phyloP scores from a whole-genome alignment of 2,329 filamentous ascomycete genomes.

The Coleophoma eucalyptorum region DNA sequence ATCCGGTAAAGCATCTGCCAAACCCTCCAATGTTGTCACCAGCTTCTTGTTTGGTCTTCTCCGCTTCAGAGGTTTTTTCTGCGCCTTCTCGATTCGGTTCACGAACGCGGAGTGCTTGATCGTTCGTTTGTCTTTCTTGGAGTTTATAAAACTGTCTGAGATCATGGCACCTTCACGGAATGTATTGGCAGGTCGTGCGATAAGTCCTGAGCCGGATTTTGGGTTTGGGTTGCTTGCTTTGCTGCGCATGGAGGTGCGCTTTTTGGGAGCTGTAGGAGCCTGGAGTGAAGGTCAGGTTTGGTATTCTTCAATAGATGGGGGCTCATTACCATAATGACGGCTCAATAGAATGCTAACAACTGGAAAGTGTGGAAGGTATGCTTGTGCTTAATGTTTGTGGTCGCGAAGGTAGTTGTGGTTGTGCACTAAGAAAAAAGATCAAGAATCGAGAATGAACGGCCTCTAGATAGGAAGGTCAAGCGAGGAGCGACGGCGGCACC shows the following conservation, averaged over 20 bases:
- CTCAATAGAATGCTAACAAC: neutral
- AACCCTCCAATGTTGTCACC: conserved; percentile 66
- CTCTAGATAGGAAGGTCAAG: conserved; percentile 6
- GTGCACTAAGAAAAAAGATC: too few relatives aligned
- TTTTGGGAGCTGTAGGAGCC: conserved; percentile 42
- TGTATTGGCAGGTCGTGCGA: conserved; percentile 13
- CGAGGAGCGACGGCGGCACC: neutral
- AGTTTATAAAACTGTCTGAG: conserved; percentile 58
- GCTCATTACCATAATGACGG: too few relatives aligned
- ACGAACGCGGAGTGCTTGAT: conserved; percentile 82
- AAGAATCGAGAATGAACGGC: too few relatives aligned
- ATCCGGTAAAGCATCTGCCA: conserved; percentile 75
- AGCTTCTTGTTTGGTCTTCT: conserved; percentile 75
- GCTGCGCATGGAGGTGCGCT: conserved; percentile 52
- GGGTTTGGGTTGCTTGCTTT: conserved; percentile 48
- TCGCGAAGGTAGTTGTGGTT: neutral
- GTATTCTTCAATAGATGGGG: too few relatives aligned
- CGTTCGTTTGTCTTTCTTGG: conserved; percentile 78
- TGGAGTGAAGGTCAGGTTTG: conserved; percentile 17
- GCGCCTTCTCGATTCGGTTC: conserved; percentile 65
- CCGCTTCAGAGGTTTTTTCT: conserved; percentile 53
- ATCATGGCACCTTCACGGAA: conserved; percentile 45
- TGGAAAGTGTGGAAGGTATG: neutral
- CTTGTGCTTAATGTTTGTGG: neutral
- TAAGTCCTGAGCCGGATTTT: conserved; percentile 39